Base-by-base conservation (phyloP, 164 flowering plant species). In the Kalanchoe fedtschenkoi region DNA sequence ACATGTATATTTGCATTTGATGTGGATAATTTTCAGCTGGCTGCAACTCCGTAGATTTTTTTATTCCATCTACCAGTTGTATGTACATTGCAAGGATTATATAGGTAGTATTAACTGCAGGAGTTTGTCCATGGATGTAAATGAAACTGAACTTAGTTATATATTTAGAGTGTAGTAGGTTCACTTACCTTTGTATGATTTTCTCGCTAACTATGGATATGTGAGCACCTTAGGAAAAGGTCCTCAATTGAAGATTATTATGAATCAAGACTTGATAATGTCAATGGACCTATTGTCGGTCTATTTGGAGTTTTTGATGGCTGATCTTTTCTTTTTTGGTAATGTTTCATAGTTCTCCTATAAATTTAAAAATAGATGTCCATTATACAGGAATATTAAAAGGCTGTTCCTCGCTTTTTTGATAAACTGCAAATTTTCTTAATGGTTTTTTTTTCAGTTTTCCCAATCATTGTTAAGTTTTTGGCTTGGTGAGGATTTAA, bases 271-370 rank as follows among this genome's bases (percentile, higher is more conserved):
- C 84, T 93, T 72, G 93, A 86, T 74, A 91, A 91, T 46, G 83
- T 93, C 35, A 88, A 86, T 34, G 98, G 98, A 67, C 91, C 90
- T 71, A 82, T 85, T 66, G 92, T 93, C 73, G 98, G 97, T 54
- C 92, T 93, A 0, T 93, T 93, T 80, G 97, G 98, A 62, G 98
- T 93, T 22, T 93, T 93, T 72, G 98, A 93, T 79, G 98, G 98
- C 89, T 5, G 0, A 24, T 26, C 15, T 17, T 51, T 15, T 26
- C 32, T 28, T 26, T 51, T 15, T 21, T 24, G 10, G 4, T 16
- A 43, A n/a, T n/a, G 16, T 2, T 43, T 44, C 21, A 4, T n/a
- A n/a, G n/a, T n/a, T 42, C 22, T 47, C n/a, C n/a, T 47, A 5
- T 37, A 9, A 37, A 15, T 15, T 22, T 13, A 22, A 21, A 6